Conservation (phyloP, 345 rosid species). For the Excoecaria agallocha region DNA sequence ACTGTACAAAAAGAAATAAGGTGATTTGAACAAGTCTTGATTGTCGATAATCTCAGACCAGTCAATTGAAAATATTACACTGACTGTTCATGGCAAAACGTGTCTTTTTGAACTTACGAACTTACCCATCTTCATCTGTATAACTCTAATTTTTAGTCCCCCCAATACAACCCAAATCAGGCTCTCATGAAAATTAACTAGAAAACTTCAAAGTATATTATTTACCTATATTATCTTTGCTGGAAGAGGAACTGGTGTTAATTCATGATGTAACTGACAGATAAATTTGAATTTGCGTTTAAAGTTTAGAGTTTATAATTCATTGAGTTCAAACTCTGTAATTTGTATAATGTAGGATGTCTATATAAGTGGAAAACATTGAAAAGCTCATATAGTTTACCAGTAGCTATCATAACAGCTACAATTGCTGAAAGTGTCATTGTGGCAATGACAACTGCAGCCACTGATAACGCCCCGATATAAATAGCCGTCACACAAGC, state of each 20-base stretch:
- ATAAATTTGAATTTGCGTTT: too few species aligned
- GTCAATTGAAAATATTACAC: not conserved
- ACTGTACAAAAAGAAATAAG: not conserved
- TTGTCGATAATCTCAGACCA: not conserved
- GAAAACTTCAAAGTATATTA: not conserved
- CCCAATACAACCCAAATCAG: not conserved
- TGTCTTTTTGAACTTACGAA: not conserved
- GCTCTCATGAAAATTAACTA: not conserved
- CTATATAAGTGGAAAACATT: not conserved
- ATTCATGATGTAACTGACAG: too few species aligned
- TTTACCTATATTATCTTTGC: not conserved
- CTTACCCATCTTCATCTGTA: too few species aligned
- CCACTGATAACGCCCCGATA: conserved; percentile 71
- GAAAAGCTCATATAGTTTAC: conserved; percentile 28
- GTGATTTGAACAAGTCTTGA: not conserved
- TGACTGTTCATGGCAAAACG: not conserved
- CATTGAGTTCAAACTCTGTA: not conserved
- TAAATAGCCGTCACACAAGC: conserved; percentile 62
- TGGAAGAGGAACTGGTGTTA: not conserved
- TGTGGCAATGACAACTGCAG: conserved; percentile 64
- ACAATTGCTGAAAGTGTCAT: conserved; percentile 59
- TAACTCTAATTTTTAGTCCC: not conserved
- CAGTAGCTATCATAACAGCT: conserved; percentile 60
- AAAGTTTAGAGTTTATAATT: not conserved
- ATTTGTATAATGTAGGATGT: not conserved